Conservation (phyloP, 2,329 filamentous ascomycete species). For the Colletotrichum sp. region DNA sequence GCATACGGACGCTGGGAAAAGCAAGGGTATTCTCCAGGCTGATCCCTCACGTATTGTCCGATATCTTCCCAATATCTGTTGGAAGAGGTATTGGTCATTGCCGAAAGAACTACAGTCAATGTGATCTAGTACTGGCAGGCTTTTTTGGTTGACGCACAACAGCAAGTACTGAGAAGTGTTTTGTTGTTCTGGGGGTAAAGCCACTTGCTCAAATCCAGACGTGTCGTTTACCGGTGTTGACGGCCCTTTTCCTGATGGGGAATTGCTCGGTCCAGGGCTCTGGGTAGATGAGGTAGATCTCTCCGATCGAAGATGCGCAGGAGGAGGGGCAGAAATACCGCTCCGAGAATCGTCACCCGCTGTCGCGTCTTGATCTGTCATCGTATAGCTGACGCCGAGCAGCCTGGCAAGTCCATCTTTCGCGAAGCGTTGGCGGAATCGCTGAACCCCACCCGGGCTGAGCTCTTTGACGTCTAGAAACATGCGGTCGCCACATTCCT, state of each 20-base stretch:
- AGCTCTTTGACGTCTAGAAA: not conserved
- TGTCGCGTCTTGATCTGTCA: not conserved
- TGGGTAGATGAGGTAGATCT: not conserved
- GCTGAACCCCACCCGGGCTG: not conserved
- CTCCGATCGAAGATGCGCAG: not conserved
- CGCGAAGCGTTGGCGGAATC: not conserved
- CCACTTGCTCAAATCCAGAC: not conserved
- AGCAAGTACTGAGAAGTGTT: not conserved
- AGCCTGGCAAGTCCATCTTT: not conserved
- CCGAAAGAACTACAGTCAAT: not conserved
- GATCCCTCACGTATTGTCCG: not conserved
- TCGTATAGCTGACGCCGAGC: not conserved
- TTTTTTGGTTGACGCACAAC: not conserved
- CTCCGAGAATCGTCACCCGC: not conserved
- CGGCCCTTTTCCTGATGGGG: not conserved
- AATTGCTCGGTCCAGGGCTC: not conserved
- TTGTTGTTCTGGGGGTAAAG: not conserved
- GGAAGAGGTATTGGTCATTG: not conserved
- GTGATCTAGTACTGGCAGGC: not conserved
- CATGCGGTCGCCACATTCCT: not conserved
- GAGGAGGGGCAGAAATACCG: not conserved
- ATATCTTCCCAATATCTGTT: not conserved
- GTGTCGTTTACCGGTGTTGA: not conserved
- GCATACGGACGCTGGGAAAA: not conserved
- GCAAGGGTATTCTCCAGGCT: not conserved